Evolutionary conservation across 2,329 filamentous ascomycete genomes (phyloP).

Genomic region (Talaromyces sp.): DNA sequence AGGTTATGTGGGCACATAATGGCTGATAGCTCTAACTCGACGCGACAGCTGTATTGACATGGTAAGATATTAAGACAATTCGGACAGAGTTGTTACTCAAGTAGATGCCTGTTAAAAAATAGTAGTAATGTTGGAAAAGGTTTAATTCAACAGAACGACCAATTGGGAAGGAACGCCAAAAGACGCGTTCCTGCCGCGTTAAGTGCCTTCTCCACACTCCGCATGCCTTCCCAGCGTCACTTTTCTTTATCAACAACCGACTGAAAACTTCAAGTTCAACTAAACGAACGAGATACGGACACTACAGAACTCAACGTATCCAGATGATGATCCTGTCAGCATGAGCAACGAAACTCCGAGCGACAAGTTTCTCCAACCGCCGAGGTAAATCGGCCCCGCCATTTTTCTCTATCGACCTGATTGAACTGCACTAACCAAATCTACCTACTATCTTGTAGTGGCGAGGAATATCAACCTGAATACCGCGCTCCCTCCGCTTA

Average conservation of each 20-base stretch:
- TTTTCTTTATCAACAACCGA: not conserved
- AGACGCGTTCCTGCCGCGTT: slow-evolving; percentile 25
- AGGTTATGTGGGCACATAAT: not conserved
- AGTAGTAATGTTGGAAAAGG: not conserved
- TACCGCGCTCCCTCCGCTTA: slow-evolving; percentile 64
- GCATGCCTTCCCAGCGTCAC: not conserved
- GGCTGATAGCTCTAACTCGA: not conserved
- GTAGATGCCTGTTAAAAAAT: not conserved
- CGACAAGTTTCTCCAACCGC: slow-evolving; percentile 19
- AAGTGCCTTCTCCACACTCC: slow-evolving; percentile 19
- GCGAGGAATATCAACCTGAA: slow-evolving; percentile 38
- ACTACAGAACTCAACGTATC: not conserved
- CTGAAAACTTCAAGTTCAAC: not conserved
- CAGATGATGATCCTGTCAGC: slow-evolving; percentile 18
- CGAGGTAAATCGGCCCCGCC: slow-evolving; percentile 14
- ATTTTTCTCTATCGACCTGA: not conserved
- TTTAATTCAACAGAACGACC: not conserved
- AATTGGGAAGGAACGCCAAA: slow-evolving; percentile 21
- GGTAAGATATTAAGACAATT: not conserved
- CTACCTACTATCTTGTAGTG: not conserved
- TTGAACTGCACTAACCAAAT: not conserved
- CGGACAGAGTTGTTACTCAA: not conserved
- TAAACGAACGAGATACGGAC: not conserved
- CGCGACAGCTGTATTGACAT: not conserved
- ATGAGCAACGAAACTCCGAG: slow-evolving; percentile 14